A percentile compares a stretch with the other conserved stretches of the same genome.
These are phyloP conservation scores for Pisolithus sp. DNA, from an alignment of 768 basidiomycete genomes.

Conservation along the genomic window DNA sequence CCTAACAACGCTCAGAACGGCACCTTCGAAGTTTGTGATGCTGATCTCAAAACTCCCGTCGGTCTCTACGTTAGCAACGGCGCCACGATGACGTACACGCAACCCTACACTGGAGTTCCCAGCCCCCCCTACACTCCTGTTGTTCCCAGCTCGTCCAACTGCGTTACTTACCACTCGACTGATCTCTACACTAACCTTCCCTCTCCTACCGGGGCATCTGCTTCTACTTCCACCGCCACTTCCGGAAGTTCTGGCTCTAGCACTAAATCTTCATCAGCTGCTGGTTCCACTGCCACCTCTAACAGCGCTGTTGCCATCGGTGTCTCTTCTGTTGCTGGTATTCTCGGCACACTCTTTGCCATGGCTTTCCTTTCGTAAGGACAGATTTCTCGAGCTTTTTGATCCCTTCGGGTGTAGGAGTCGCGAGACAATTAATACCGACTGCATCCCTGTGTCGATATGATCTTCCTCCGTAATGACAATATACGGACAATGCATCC, in stretches of 20 bases:
- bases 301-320: slow-evolving; percentile 20
- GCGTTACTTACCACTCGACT: slow-evolving; percentile 31
- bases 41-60: slow-evolving; percentile 57
- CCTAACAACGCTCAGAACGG: slow-evolving; percentile 55
- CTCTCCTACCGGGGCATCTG: neutral
- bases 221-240: neutral
- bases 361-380: slow-evolving; percentile 33
- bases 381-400: neutral
- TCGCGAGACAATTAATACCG: neutral
- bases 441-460: neutral
- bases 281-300: slow-evolving; percentile 11
- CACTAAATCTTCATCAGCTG: slow-evolving; percentile 3
- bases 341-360: slow-evolving; percentile 32
- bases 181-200: slow-evolving; percentile 30
- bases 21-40: slow-evolving; percentile 58
- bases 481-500: neutral
- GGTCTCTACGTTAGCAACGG: slow-evolving; percentile 45
- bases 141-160: slow-evolving; percentile 40
- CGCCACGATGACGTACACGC: slow-evolving; percentile 35
- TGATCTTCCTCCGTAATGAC: neutral
- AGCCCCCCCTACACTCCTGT: slow-evolving; percentile 36
- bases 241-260: neutral
- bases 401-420: neutral
- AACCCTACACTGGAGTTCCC: slow-evolving; percentile 31
- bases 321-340: slow-evolving; percentile 26